Base-by-base conservation (phyloP, 257 asterid species). In the Solanum sejunctum region DNA sequence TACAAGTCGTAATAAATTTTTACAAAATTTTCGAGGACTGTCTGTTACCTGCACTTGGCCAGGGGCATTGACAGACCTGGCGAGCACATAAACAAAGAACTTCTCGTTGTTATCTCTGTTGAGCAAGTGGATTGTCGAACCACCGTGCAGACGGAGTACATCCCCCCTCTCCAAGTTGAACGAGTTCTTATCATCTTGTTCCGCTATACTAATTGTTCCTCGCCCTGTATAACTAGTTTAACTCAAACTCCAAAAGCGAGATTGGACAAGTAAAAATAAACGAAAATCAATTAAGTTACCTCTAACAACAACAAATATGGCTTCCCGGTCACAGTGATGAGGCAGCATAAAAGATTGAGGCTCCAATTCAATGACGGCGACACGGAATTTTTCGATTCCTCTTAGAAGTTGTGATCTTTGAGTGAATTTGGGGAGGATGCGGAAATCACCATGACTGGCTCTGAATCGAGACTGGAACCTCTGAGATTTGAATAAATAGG, bases 241-340 rank as follows among this genome's bases (percentile, higher is more conserved):
- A 7, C 6, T 16, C 4, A 63, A 32, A 28, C 2, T 12, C 32
- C 73, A 66, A 8, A 6, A 66, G 20, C 41, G 45, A 66, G 16
- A 66, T 3, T 32, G 3, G 36, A 32, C 36, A 32, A 32, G 36
- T 32, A 32, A 32, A 32, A 32, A 32, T 32, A 32, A 32, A 72
- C 3, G n/a, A 6, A 73, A 12, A 47, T 13, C 36, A 12, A 49
- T 10, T 17, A 56, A 54, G 13, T 43, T 28, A 83, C 84, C 83
- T 79, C 83, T 47, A 64, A 82, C 85, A 0, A 90, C 89, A 26
- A 87, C 77, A 45, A 58, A 16, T 12, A 90, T 12, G 1, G 85
- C 52, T 52, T 91, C 94, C 55, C 89, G 88, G 36, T 91, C 93
- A 70, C 75, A 43, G 80, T 91, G 94, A 88, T 91, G 90, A 75